Percentiles rank a stretch among this genome's conserved stretches.
These are phyloP conservation scores for Yarrowia bubula DNA, from an alignment of 805 yeast species.

Conservation along the genomic window DNA sequence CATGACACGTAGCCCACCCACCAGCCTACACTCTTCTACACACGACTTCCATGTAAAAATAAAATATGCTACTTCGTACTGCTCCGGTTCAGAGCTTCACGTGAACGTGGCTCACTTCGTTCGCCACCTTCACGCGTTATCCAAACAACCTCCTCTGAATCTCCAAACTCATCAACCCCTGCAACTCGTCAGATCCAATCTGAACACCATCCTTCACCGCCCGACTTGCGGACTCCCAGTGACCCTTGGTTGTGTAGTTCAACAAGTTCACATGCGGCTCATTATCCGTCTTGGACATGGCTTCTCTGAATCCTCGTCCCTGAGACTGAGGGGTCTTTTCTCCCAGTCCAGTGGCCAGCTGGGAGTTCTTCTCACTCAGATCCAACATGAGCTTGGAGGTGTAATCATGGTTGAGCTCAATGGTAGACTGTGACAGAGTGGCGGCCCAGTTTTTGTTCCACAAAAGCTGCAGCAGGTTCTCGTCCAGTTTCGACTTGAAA, in stretches of 20 bases:
- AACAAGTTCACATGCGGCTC: slow-evolving; percentile 4
- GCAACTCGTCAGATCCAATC: slow-evolving; percentile 35
- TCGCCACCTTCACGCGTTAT: too few relatives aligned
- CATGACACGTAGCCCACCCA: too few relatives aligned
- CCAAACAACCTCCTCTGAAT: slow-evolving; percentile 29
- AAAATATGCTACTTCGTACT: neutral
- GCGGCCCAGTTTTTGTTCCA: slow-evolving; percentile 51
- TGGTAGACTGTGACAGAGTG: slow-evolving; percentile 40
- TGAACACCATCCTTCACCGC: slow-evolving; percentile 7
- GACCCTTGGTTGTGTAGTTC: slow-evolving; percentile 5
- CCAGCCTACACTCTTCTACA: too few relatives aligned
- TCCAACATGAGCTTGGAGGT: slow-evolving; percentile 37
- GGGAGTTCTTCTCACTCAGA: slow-evolving; percentile 33
- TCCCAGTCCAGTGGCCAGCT: slow-evolving; percentile 15
- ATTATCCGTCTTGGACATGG: slow-evolving; percentile 19
- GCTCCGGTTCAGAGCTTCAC: neutral
- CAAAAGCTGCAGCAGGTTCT: slow-evolving; percentile 45
- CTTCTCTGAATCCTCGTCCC: slow-evolving; percentile 14
- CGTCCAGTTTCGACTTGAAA: slow-evolving; percentile 54
- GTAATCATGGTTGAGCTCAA: slow-evolving; percentile 35
- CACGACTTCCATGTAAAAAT: neutral
- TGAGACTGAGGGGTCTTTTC: slow-evolving; percentile 4
- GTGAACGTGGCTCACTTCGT: too few relatives aligned
- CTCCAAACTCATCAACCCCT: slow-evolving; percentile 34
- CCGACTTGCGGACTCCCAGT: slow-evolving; percentile 7